Base-by-base conservation (phyloP, 1,284 basidiomycete species). In the Wallemia mellicola region DNA sequence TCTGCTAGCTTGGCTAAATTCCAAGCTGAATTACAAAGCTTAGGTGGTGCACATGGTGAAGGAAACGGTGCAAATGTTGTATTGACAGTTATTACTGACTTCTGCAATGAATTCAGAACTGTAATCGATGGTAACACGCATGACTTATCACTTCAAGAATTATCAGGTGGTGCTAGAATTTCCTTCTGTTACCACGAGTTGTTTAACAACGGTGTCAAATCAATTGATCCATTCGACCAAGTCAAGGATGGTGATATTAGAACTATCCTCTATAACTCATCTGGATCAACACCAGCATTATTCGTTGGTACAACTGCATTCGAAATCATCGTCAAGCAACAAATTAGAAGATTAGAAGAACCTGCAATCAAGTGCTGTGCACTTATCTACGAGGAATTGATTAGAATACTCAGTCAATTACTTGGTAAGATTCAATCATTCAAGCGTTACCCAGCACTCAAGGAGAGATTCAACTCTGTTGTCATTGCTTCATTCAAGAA, bases 181-280 rank as follows among this genome's bases (percentile, higher is more conserved):
- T 84, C 82, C 66, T 98, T 95, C 67, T 92, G 96, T 61, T 98
- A 89, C 77, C 92, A 98, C 70, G 92, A 98, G 71, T 73, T 96
- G 61, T 98, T 86, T 77, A 91, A 89, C 73, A 91, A 86, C 68
- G 92, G 92, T 63, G 79, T 98, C 68, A 91, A 83, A 75, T 80
- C 76, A 63, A 88, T 96, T 67, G 92, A 98, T 74, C 92, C 92
- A 1, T 98, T 95, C 67, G 92, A 98, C 71, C 86, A 91, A 72
- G 86, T 95, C 63, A 95, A 96, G 72, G 92, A 98, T 68, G 86
- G 89, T 27, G 92, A 98, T 71, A 95, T 98, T 68, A 78, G 92
- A 58, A 89, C 81, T 1, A 83, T 94, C 64, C 71, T 96, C 60
- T 98, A 96, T 75, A 98, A 96, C 73, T 94, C 91, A 62, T 92